Evolutionary conservation across 768 basidiomycete genomes (phyloP).

Genomic region (Tylopilus felleus): DNA sequence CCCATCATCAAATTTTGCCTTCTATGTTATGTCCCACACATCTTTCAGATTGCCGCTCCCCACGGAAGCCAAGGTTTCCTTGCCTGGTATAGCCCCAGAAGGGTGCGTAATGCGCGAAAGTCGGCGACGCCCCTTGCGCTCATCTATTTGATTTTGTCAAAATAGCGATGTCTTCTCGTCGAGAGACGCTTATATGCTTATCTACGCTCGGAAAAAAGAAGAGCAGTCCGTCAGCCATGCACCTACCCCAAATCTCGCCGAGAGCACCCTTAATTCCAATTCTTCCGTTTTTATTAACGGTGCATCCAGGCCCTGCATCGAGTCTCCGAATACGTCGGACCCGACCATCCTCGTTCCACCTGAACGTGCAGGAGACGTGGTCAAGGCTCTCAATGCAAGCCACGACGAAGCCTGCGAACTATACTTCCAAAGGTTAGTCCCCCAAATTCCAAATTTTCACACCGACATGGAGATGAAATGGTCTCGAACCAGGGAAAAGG

Average conservation of each 20-base stretch:
- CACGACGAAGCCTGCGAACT: conserved; percentile 53
- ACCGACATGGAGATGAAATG: conserved; percentile 13
- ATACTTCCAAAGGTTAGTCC: conserved; percentile 46
- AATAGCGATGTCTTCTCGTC: conserved; percentile 56
- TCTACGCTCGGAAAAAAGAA: conserved; percentile 61
- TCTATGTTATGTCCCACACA: conserved; percentile 8
- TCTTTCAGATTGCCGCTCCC: conserved; percentile 21
- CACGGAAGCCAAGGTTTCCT: conserved; percentile 21
- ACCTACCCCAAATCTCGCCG: conserved; percentile 14
- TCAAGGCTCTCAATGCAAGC: conserved; percentile 50
- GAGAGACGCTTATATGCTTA: conserved; percentile 92
- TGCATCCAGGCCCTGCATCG: conserved; percentile 13
- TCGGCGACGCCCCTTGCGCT: conserved; percentile 45
- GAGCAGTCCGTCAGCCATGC: conserved; percentile 10
- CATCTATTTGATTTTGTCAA: conserved; percentile 18
- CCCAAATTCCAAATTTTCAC: conserved; percentile 14
- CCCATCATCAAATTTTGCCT: conserved; percentile 12
- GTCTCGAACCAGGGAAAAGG: conserved; percentile 39
- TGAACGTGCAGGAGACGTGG: conserved; percentile 47
- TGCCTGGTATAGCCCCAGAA: conserved; percentile 38
- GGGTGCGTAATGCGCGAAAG: conserved; percentile 75
- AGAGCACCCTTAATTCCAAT: conserved; percentile 15
- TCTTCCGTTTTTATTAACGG: conserved; percentile 19
- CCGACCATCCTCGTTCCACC: conserved; percentile 46
- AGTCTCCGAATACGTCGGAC: conserved; percentile 8